These are phyloP conservation scores for Russula compacta DNA, from an alignment of 768 basidiomycete species.

Conservation along the genomic window DNA sequence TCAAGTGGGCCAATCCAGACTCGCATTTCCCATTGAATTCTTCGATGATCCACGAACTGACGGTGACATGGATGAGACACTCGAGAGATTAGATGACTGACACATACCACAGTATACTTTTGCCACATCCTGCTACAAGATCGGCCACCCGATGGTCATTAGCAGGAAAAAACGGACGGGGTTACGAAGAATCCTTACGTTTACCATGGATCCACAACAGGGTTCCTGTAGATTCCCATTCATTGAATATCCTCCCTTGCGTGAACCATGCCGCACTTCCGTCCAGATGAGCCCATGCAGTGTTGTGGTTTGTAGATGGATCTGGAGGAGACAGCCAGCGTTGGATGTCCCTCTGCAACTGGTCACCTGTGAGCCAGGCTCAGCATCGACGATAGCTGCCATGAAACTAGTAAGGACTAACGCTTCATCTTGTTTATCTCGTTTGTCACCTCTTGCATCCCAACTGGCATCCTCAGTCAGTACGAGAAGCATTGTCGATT, in stretches of 20 bases:
- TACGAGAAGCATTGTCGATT: no score
- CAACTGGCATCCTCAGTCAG: no score
- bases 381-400: no score
- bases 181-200: background rate
- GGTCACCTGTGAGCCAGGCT: background rate
- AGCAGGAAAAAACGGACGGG: background rate
- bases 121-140: background rate
- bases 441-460: no score
- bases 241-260: background rate
- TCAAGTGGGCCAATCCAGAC: no score
- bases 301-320: background rate
- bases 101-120: background rate
- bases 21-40: no score
- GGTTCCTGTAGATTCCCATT: background rate
- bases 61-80: no score
- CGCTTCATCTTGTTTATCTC: no score
- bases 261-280: background rate
- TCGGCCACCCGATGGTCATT: background rate
- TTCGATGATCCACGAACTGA: no score
- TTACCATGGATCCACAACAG: background rate
- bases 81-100: no score
- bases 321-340: background rate
- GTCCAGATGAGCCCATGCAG: background rate
- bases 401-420: no score
- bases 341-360: background rate